These are phyloP conservation scores for Dipteronia sinensis DNA, from an alignment of 345 rosid genomes.

Conservation along the genomic window DNA sequence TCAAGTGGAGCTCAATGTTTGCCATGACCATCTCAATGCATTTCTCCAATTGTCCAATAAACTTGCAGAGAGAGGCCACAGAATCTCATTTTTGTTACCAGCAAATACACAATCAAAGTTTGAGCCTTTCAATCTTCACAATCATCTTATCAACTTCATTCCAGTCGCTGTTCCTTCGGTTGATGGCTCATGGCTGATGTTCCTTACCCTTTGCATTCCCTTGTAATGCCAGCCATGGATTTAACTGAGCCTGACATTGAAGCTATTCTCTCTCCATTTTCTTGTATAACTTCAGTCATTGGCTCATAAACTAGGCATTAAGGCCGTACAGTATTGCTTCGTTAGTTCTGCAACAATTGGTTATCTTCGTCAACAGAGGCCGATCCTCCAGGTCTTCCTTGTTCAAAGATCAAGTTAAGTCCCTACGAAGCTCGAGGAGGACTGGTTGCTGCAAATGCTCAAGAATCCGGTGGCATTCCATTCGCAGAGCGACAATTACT, in stretches of 20 bases:
- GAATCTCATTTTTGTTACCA: no score
- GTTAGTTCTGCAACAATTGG: constrained; percentile 27
- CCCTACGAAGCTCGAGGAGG: constrained; percentile 29
- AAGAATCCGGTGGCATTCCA: neutral
- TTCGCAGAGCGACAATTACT: neutral
- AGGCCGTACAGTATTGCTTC: no score
- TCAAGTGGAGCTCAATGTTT: constrained; percentile 13
- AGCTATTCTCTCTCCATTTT: constrained; percentile 20
- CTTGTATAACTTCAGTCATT: constrained; percentile 34
- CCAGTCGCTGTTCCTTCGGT: no score
- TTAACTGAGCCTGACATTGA: constrained; percentile 26
- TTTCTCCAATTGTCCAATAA: constrained; percentile 32
- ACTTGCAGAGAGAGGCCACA: constrained; percentile 36
- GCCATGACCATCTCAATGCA: constrained; percentile 27
- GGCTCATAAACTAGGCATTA: no score
- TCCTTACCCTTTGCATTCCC: constrained; percentile 20
- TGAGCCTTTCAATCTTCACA: constrained; percentile 28
- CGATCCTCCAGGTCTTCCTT: no score
- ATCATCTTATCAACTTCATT: constrained; percentile 26
- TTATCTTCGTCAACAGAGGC: constrained; percentile 18
- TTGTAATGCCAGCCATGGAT: constrained; percentile 36
- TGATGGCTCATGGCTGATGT: constrained; percentile 32
- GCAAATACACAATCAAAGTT: constrained; percentile 14
- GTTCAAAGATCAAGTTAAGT: no score
- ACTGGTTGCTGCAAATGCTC: neutral